phyloP scores from a whole-genome alignment of 2,329 filamentous ascomycete species.

The Colletotrichum graminicola region DNA sequence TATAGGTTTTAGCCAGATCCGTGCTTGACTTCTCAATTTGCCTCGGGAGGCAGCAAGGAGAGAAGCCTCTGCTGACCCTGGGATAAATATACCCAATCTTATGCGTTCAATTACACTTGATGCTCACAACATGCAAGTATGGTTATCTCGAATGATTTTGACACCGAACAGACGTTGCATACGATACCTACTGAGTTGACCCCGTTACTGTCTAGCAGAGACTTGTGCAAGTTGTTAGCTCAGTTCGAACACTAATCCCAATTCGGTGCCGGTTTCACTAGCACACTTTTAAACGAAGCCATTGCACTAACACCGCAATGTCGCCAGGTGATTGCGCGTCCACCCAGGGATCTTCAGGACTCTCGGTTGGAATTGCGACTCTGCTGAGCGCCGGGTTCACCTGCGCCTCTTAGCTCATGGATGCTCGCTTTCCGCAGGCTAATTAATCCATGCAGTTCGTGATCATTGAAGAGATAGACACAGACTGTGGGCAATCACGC shows the following conservation, averaged over 20 bases:
- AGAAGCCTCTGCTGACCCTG: background rate
- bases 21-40: background rate
- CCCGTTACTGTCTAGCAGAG: background rate
- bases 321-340: conserved; percentile 23
- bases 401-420: background rate
- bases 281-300: background rate
- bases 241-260: background rate
- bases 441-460: fast-evolving
- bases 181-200: too few species aligned
- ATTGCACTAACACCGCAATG: background rate
- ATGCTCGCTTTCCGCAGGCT: background rate
- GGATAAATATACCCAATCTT: conserved; percentile 11
- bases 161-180: too few species aligned
- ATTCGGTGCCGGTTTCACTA: conserved; percentile 10
- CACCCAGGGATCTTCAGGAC: background rate
- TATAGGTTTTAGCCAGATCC: conserved; percentile 10
- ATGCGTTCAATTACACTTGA: too few species aligned
- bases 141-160: background rate
- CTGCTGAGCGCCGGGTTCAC: background rate
- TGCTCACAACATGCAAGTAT: background rate
- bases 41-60: background rate
- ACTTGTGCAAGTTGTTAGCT: background rate
- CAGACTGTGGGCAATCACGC: too few species aligned
- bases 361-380: too few species aligned
- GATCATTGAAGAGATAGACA: background rate